These are phyloP conservation scores for Chlamydomonas sp. DNA, from an alignment of 139 green algal genomes.

Conservation along the genomic window DNA sequence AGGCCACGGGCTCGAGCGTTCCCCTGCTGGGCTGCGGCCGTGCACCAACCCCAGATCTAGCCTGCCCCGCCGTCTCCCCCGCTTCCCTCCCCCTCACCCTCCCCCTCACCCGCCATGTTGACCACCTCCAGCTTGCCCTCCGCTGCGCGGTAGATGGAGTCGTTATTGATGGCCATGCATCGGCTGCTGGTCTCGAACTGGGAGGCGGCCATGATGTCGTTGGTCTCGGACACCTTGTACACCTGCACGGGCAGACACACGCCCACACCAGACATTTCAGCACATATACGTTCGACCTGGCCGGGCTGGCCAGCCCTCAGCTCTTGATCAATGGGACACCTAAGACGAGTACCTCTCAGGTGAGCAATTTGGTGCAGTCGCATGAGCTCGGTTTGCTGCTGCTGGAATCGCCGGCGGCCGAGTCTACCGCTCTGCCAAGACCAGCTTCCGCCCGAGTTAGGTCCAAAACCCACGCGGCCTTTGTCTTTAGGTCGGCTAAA, in stretches of 20 bases:
- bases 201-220: conserved; percentile 25
- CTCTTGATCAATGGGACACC: neutral
- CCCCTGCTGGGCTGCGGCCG: no score
- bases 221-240: conserved; percentile 45
- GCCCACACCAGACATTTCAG: neutral
- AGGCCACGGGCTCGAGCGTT: no score
- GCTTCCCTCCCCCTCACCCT: neutral
- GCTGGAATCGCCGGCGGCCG: no score
- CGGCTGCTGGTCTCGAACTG: conserved; percentile 40
- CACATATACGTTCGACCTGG: neutral
- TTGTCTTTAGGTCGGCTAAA: no score
- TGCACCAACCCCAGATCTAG: no score
- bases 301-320: neutral
- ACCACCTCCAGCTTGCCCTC: conserved; percentile 61
- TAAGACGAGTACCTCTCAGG: neutral
- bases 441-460: no score
- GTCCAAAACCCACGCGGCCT: no score
- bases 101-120: conserved; percentile 58
- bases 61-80: no score
- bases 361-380: neutral
- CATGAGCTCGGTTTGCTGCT: no score
- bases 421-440: no score
- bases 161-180: conserved; percentile 67
- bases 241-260: conserved; percentile 2
- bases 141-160: conserved; percentile 64